phyloP scores from a whole-genome alignment of 129 eudicot species.

The Saposhnikovia divaricata region DNA sequence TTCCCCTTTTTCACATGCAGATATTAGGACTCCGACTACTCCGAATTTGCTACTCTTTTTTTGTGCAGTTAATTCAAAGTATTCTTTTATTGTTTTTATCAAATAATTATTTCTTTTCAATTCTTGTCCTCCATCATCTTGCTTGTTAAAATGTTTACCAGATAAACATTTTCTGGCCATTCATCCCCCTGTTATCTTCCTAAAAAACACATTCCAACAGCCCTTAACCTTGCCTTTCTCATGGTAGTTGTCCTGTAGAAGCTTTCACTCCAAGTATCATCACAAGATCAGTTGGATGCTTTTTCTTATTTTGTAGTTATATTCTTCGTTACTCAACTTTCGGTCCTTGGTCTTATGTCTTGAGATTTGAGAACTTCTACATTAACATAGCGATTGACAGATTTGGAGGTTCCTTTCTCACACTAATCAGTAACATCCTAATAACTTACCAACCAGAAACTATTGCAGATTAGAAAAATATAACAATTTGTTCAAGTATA shows the following conservation, averaged over 20 bases:
- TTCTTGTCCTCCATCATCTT: not conserved
- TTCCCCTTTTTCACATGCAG: no score
- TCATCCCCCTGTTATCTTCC: not conserved
- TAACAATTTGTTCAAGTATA: not conserved
- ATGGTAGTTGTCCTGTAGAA: not conserved
- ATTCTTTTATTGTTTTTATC: not conserved
- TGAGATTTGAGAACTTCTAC: not conserved
- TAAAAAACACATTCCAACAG: not conserved
- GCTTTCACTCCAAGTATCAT: not conserved
- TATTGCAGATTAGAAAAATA: not conserved
- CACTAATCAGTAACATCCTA: not conserved
- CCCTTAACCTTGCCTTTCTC: not conserved
- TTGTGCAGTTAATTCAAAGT: not conserved
- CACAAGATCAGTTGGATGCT: not conserved
- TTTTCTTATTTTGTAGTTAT: not conserved
- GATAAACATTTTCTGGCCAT: not conserved
- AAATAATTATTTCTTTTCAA: no score
- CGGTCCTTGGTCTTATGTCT: not conserved
- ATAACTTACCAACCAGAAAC: not conserved
- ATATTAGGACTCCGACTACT: no score
- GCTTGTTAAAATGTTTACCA: not conserved
- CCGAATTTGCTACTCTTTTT: no score
- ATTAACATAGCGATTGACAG: not conserved
- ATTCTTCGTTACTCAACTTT: not conserved
- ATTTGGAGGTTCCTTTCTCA: not conserved